Percentiles rank a stretch among this genome's conserved stretches.
phyloP scores from a whole-genome alignment of 2,329 filamentous ascomycete genomes.

The Ophiocordyceps camponoti-floridani region DNA sequence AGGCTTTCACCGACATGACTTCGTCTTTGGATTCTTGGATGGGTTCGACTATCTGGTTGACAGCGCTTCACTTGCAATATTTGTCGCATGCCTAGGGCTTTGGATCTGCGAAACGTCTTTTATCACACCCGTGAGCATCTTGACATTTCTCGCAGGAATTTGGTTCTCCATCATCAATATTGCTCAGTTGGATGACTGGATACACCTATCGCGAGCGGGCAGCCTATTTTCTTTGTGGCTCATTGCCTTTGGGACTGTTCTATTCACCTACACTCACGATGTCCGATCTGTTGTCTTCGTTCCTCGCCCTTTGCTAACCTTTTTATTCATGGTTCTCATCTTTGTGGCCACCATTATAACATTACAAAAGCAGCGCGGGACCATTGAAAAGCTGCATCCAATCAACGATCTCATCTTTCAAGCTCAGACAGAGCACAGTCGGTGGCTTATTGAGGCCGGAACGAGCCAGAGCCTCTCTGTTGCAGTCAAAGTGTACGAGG shows the following conservation, averaged over 20 bases:
- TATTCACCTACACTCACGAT: constrained; percentile 25
- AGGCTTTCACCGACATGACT: constrained; percentile 5
- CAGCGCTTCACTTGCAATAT: constrained; percentile 23
- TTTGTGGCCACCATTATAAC: constrained; percentile 19
- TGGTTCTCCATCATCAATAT: constrained; percentile 17
- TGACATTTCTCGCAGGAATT: constrained; percentile 25
- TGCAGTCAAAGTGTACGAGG: constrained; percentile 29
- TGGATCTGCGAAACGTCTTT: constrained; percentile 29
- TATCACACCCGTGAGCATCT: constrained; percentile 20
- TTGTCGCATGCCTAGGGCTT: constrained; percentile 25
- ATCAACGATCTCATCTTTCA: constrained; percentile 31
- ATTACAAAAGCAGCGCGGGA: constrained; percentile 11
- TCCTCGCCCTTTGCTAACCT: constrained; percentile 19
- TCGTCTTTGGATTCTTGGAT: constrained; percentile 25
- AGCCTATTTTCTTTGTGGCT: constrained; percentile 20
- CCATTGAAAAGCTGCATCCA: constrained; percentile 21
- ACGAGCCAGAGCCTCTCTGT: constrained; percentile 27
- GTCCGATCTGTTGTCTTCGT: constrained; percentile 24
- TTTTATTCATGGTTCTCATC: constrained; percentile 19
- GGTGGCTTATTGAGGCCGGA: constrained; percentile 28
- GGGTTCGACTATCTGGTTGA: constrained; percentile 30
- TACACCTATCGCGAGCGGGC: constrained; percentile 18
- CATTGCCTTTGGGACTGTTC: constrained; percentile 20
- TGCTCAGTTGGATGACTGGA: constrained; percentile 23
- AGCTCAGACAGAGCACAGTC: constrained; percentile 25